Percentiles rank a stretch among this genome's conserved stretches.
phyloP scores from a whole-genome alignment of 805 yeast genomes.

The Candida golubevii region DNA sequence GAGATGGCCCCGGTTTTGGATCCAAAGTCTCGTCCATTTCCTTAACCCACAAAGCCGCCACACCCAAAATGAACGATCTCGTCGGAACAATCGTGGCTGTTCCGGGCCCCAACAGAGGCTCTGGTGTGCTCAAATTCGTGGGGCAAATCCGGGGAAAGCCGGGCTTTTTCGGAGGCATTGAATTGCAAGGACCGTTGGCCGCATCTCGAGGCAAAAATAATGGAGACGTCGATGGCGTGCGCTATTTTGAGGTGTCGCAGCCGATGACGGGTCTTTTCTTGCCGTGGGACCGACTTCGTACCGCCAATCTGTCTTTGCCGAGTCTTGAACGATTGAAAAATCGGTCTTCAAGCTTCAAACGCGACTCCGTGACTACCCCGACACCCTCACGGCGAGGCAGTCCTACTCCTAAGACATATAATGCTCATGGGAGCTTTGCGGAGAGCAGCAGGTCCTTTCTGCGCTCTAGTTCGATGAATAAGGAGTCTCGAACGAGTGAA shows the following conservation, averaged over 20 bases:
- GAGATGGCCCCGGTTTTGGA: too few relatives aligned
- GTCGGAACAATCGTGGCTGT: constrained; percentile 40
- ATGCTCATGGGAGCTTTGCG: background rate
- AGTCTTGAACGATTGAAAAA: constrained; percentile 1
- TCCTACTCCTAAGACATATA: constrained; percentile 1
- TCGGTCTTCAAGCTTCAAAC: constrained; percentile 5
- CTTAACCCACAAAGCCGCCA: background rate
- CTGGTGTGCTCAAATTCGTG: constrained; percentile 62
- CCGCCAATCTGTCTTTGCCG: constrained; percentile 31
- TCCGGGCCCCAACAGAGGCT: constrained; percentile 60
- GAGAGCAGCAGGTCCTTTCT: constrained; percentile 1
- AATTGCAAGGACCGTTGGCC: constrained; percentile 60
- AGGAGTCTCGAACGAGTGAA: background rate
- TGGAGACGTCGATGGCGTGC: constrained; percentile 72
- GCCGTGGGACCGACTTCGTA: constrained; percentile 44
- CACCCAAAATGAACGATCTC: constrained; percentile 23
- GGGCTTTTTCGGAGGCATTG: constrained; percentile 86
- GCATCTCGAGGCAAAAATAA: constrained; percentile 71
- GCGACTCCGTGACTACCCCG: constrained; percentile 12
- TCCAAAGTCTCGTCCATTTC: too few relatives aligned
- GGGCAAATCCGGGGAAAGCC: constrained; percentile 69
- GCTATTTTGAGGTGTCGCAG: constrained; percentile 59
- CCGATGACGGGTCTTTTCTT: constrained; percentile 77
- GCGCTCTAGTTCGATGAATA: constrained; percentile 2
- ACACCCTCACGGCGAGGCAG: constrained; percentile 11